phyloP scores from a whole-genome alignment of 2,329 filamentous ascomycete genomes.

The Dryadomyces quercus-mongolicae region DNA sequence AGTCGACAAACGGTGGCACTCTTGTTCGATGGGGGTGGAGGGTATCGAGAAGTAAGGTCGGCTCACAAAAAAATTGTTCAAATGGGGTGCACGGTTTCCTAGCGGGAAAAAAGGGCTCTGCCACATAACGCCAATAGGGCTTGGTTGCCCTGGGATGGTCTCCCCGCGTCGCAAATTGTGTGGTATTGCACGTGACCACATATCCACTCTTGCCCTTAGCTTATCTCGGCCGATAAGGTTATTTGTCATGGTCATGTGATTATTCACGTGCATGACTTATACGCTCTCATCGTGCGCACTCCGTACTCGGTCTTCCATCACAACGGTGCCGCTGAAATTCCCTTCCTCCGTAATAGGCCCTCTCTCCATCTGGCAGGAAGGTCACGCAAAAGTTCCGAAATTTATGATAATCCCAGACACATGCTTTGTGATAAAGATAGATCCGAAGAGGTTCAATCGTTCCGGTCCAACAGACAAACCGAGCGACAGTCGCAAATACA shows the following conservation, averaged over 20 bases:
- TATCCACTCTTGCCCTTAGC: not conserved
- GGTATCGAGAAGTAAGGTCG: slow-evolving; percentile 5
- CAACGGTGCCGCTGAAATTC: not conserved
- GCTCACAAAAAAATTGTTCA: slow-evolving; percentile 5
- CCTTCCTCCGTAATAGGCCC: too few relatives aligned
- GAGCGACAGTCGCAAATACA: too few relatives aligned
- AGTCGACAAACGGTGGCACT: slow-evolving; percentile 18
- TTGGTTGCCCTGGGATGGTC: slow-evolving; percentile 7
- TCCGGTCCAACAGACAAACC: too few relatives aligned
- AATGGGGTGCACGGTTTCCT: not conserved
- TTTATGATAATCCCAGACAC: too few relatives aligned
- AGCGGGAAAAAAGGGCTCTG: slow-evolving; percentile 4
- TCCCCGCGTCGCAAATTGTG: not conserved
- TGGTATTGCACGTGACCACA: not conserved
- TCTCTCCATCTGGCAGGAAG: too few relatives aligned
- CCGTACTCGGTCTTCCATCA: too few relatives aligned
- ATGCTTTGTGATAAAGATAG: too few relatives aligned
- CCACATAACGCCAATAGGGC: slow-evolving; percentile 5
- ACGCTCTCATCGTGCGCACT: too few relatives aligned
- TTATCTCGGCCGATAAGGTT: too few relatives aligned
- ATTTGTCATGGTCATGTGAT: not conserved
- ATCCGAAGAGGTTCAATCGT: too few relatives aligned
- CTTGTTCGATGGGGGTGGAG: slow-evolving; percentile 16
- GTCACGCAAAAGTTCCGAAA: too few relatives aligned
- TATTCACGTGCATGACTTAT: not conserved